A percentile compares a stretch with the other conserved stretches of the same genome.
Evolutionary conservation across 1,139 yeast species (phyloP).

Genomic region (Lizanozyma gosingica): DNA sequence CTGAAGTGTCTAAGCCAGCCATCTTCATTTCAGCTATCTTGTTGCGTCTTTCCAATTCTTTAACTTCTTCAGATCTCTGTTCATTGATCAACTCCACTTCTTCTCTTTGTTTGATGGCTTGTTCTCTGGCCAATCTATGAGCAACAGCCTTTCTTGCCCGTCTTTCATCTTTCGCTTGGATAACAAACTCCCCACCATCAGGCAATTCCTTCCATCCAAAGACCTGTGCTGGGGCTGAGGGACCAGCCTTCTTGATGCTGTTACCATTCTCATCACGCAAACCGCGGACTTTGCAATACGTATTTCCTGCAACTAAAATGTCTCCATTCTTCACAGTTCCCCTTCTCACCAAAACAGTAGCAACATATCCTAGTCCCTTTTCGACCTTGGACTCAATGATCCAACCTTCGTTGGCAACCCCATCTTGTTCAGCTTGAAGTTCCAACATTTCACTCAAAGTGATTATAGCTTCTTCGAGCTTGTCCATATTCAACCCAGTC

Average conservation of each 20-base stretch:
- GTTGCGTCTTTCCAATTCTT: slow-evolving; percentile 41
- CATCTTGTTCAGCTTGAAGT: slow-evolving; percentile 52
- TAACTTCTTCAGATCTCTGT: slow-evolving; percentile 37
- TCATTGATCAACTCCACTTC: slow-evolving; percentile 68
- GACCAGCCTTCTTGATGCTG: slow-evolving; percentile 57
- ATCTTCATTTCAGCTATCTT: slow-evolving; percentile 45
- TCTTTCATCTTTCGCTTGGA: slow-evolving; percentile 68
- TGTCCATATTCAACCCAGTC: slow-evolving; percentile 76
- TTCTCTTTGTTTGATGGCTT: slow-evolving; percentile 51
- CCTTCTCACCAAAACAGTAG: slow-evolving; percentile 74
- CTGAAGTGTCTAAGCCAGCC: slow-evolving; percentile 46
- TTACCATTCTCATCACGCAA: slow-evolving; percentile 72
- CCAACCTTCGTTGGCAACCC: slow-evolving; percentile 73
- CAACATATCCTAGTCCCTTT: slow-evolving; percentile 78
- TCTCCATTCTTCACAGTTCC: slow-evolving; percentile 70
- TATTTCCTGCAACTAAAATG: slow-evolving; percentile 71
- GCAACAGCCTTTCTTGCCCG: slow-evolving; percentile 67
- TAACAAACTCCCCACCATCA: slow-evolving; percentile 78
- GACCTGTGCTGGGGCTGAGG: slow-evolving; percentile 86
- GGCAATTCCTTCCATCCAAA: slow-evolving; percentile 96
- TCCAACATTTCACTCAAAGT: slow-evolving; percentile 81
- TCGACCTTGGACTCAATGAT: slow-evolving; percentile 77
- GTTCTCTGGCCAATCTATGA: slow-evolving; percentile 49
- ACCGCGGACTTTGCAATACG: slow-evolving; percentile 81
- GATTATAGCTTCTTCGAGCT: slow-evolving; percentile 80